Base-by-base conservation (phyloP, 2,329 filamentous ascomycete genomes). In the Sclerotinia sclerotiorum region DNA sequence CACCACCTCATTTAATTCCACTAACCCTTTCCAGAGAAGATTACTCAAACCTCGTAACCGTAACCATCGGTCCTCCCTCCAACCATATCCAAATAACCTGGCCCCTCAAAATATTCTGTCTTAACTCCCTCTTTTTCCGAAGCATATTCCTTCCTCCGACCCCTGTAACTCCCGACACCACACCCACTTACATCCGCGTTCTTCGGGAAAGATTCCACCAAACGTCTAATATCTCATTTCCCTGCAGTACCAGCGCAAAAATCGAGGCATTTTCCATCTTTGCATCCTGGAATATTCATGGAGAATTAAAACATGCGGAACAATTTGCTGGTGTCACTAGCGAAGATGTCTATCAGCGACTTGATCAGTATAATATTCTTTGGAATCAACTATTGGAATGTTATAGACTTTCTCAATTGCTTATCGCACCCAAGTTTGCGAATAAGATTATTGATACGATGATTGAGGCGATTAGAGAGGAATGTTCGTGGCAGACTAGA, bases 91-190 rank as follows among this genome's bases (percentile, higher is more conserved):
- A 13, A 3, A 6, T 51, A 17, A 62, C 8, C 29, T 51, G 44
- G 44, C 58, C 58, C 13, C 13, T 39, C 7, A 48, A 48, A 35
- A 13, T 39, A 29, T 49, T 62, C 5, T 49, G 58, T 15, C n/a
- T 48, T 17, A 62, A 24, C 58, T 62, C 58, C 4, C 44, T 51
- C 21, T 62, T 62, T n/a, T 62, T 62, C 29, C 58, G 58, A 4
- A 62, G 6, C 21, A 62, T 62, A 4, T 62, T 49, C 44, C n/a
- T 49, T 21, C 58, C 58, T 8, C 2, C 15, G 4, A 49, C 15
- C 8, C 58, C 58, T 1, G 24, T 24, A 6, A 35, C 21, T 4
- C 44, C 29, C 4, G 44, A 51, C 21, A 29, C 27, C 5, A 61
- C 57, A 3, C 57, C 57, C 21, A 0, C 11, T 13, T 61, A 48